Conservation (phyloP, 495 filamentous ascomycete genomes). For the Tuber microsphaerosporum region DNA sequence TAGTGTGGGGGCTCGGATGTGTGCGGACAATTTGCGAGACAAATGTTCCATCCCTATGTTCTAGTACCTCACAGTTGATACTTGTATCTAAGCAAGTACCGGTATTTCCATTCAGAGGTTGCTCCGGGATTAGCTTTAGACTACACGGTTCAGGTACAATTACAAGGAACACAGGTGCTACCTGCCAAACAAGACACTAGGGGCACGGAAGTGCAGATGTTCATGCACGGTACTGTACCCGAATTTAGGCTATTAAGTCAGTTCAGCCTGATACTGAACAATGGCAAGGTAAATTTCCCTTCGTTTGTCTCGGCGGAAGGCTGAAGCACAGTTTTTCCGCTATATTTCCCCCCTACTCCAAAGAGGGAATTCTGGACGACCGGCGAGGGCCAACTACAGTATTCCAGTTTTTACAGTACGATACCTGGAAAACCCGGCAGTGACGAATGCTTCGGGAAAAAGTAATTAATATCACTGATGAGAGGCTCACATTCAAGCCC, state of each 20-base stretch:
- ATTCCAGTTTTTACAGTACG: too few species aligned
- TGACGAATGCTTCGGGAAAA: not conserved
- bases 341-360: too few species aligned
- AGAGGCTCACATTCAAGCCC: not conserved
- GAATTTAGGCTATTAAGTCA: not conserved
- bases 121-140: not conserved
- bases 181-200: not conserved
- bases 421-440: not conserved
- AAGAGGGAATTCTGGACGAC: too few species aligned
- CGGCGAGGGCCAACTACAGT: too few species aligned
- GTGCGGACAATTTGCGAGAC: not conserved
- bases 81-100: not conserved
- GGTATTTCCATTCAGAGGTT: not conserved
- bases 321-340: too few species aligned
- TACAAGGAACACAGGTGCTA: not conserved
- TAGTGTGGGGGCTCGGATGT: not conserved
- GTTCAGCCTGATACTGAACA: not conserved
- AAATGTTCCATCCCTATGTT: not conserved
- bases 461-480: not conserved
- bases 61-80: not conserved
- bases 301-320: too few species aligned
- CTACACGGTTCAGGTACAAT: not conserved
- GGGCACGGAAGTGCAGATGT: not conserved
- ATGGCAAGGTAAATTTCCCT: too few species aligned
- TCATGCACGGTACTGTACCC: not conserved